These are phyloP conservation scores for Ascochyta koolunga DNA, from an alignment of 2,329 filamentous ascomycete genomes.

Conservation along the genomic window DNA sequence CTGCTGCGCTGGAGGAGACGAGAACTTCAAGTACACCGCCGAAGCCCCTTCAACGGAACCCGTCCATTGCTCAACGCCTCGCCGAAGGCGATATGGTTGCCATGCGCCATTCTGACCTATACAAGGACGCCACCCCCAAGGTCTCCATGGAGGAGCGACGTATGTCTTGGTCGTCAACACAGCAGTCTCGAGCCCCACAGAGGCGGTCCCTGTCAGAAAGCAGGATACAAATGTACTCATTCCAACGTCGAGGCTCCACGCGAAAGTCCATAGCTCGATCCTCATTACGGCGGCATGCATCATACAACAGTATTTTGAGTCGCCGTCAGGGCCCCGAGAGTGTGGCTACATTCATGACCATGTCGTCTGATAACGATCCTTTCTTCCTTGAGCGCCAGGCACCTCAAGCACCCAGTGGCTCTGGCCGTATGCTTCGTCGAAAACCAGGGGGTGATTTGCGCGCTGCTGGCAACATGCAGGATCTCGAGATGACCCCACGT, in stretches of 20 bases:
- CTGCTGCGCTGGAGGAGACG: conserved; percentile 16
- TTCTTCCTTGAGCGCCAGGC: conserved; percentile 46
- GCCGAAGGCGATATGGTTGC: conserved; percentile 17
- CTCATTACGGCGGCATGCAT: conserved; percentile 63
- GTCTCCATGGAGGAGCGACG: conserved; percentile 22
- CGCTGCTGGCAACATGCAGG: conserved; percentile 54
- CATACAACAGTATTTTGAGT: conserved; percentile 63
- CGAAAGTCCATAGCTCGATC: conserved; percentile 34
- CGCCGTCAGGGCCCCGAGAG: conserved; percentile 62
- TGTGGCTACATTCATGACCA: conserved; percentile 60
- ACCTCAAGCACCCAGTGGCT: conserved; percentile 25
- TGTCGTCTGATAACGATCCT: conserved; percentile 51
- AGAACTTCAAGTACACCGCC: not conserved
- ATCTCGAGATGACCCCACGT: conserved; percentile 50
- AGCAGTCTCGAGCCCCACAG: conserved; percentile 26
- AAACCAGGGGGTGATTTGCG: conserved; percentile 57
- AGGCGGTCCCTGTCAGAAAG: conserved; percentile 41
- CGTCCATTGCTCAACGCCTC: conserved; percentile 28
- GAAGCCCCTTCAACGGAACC: conserved; percentile 13
- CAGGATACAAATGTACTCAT: conserved; percentile 42
- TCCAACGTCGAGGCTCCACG: conserved; percentile 41
- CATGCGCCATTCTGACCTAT: conserved; percentile 28
- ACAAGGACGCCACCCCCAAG: conserved; percentile 20
- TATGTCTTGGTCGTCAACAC: conserved; percentile 25
- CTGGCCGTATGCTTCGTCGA: conserved; percentile 51